Evolutionary conservation across 176 grass and related monocot genomes (phyloP).

Genomic region (Calamus simplicifolius): DNA sequence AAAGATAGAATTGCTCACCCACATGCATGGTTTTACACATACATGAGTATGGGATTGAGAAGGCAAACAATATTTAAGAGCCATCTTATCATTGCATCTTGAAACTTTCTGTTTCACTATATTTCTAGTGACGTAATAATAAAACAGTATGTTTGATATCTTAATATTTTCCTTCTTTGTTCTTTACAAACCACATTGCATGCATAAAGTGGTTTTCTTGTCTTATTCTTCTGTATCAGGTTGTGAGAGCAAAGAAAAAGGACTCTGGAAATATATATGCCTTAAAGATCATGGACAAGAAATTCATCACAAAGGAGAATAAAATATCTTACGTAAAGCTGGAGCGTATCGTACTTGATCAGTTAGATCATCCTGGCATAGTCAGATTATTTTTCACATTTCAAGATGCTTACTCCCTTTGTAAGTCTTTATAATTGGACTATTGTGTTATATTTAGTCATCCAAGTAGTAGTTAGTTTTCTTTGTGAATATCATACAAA

Average conservation of each 20-base stretch:
- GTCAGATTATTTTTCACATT: constrained; percentile 92
- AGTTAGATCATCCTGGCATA: constrained; percentile 92
- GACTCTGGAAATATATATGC: constrained; percentile 87
- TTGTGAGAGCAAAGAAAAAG: constrained; percentile 96
- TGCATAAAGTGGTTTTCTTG: not conserved
- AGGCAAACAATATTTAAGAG: no score
- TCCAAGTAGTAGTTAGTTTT: no score
- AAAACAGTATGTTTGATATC: no score
- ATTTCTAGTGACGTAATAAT: no score
- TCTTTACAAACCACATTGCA: not conserved
- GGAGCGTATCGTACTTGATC: constrained; percentile 96
- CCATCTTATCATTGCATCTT: no score
- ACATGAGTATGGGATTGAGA: no score
- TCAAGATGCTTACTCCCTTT: constrained; percentile 94
- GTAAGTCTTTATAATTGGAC: constrained; percentile 25
- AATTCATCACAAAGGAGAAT: constrained; percentile 98
- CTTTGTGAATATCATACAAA: no score
- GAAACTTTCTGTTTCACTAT: no score
- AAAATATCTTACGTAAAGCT: constrained; percentile 96
- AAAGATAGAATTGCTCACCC: no score
- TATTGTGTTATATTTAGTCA: no score
- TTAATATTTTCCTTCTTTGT: no score
- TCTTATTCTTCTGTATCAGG: constrained; percentile 28
- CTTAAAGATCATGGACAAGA: constrained; percentile 99
- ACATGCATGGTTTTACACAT: no score